phyloP scores from a whole-genome alignment of 2,329 filamentous ascomycete genomes.

The Exophiala viscosa region DNA sequence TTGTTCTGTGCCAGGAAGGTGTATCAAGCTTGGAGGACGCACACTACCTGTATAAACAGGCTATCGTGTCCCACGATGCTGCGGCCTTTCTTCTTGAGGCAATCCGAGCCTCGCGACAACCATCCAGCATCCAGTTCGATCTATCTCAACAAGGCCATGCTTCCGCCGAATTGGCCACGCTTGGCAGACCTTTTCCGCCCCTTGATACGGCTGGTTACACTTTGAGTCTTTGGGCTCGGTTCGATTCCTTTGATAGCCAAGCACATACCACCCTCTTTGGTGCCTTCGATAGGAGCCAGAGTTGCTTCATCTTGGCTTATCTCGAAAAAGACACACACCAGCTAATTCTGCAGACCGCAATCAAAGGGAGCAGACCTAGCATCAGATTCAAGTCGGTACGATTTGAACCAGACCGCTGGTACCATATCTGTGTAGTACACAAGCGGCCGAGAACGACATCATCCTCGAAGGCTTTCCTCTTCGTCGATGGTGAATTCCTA shows the following conservation, averaged over 20 bases:
- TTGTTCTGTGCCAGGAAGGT: slow-evolving; percentile 67
- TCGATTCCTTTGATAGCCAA: slow-evolving; percentile 79
- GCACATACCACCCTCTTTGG: slow-evolving; percentile 95
- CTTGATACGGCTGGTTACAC: slow-evolving; percentile 77
- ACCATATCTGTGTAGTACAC: slow-evolving; percentile 88
- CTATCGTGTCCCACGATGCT: slow-evolving; percentile 49
- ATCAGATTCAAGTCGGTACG: slow-evolving; percentile 83
- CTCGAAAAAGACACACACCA: slow-evolving; percentile 90
- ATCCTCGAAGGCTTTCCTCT: slow-evolving; percentile 78
- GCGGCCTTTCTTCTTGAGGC: slow-evolving; percentile 71
- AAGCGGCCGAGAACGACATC: slow-evolving; percentile 70
- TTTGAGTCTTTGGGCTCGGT: slow-evolving; percentile 80
- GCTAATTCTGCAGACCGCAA: slow-evolving; percentile 93
- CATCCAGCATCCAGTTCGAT: slow-evolving; percentile 90
- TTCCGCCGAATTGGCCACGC: slow-evolving; percentile 82
- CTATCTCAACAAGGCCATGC: slow-evolving; percentile 82
- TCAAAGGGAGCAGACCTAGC: slow-evolving; percentile 79
- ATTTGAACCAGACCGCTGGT: slow-evolving; percentile 79
- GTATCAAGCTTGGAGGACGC: slow-evolving; percentile 79
- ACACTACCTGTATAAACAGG: slow-evolving; percentile 65
- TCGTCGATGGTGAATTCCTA: slow-evolving; percentile 87
- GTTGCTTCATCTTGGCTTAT: slow-evolving; percentile 90
- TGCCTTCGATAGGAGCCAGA: slow-evolving; percentile 85
- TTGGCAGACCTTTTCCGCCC: slow-evolving; percentile 82
- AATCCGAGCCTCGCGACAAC: slow-evolving; percentile 69